phyloP scores from a whole-genome alignment of 2,329 filamentous ascomycete species.

The Scortechinia acanthostroma region DNA sequence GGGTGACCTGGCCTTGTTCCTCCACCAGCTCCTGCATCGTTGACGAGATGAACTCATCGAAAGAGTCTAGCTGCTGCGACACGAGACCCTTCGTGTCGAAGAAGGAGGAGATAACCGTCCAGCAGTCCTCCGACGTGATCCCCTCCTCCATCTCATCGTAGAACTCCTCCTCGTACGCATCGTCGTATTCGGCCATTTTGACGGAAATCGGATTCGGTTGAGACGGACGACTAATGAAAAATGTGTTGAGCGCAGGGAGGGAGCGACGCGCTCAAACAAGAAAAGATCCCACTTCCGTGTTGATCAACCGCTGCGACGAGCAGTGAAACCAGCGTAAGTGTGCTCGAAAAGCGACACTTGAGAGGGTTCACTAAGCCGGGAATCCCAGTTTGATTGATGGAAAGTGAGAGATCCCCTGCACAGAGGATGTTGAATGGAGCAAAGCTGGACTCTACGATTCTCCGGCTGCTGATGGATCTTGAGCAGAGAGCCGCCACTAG shows the following conservation, averaged over 20 bases:
- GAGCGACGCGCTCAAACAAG: constrained; percentile 8
- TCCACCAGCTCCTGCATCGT: constrained; percentile 92
- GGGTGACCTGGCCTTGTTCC: constrained; percentile 83
- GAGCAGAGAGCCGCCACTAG: constrained; percentile 19
- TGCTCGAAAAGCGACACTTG: constrained; percentile 4
- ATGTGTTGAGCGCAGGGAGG: neutral
- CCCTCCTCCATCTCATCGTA: constrained; percentile 60
- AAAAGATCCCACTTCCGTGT: constrained; percentile 10
- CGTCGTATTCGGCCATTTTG: constrained; percentile 46
- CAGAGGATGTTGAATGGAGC: constrained; percentile 11
- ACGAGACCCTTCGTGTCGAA: constrained; percentile 94
- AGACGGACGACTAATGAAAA: too few relatives aligned
- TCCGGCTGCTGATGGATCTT: constrained; percentile 17
- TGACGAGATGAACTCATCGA: constrained; percentile 90
- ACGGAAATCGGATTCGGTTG: neutral
- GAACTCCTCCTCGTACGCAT: constrained; percentile 63
- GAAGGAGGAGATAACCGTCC: constrained; percentile 94
- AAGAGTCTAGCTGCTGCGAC: constrained; percentile 95
- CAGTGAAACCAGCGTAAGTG: constrained; percentile 4
- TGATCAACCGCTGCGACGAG: constrained; percentile 6
- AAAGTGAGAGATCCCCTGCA: constrained; percentile 12
- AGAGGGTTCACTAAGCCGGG: constrained; percentile 9
- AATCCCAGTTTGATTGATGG: constrained; percentile 15
- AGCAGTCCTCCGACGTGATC: constrained; percentile 96
- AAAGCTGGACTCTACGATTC: constrained; percentile 10